These are phyloP conservation scores for Glycine latifolia DNA, from an alignment of 306 rosid genomes.

Conservation along the genomic window DNA sequence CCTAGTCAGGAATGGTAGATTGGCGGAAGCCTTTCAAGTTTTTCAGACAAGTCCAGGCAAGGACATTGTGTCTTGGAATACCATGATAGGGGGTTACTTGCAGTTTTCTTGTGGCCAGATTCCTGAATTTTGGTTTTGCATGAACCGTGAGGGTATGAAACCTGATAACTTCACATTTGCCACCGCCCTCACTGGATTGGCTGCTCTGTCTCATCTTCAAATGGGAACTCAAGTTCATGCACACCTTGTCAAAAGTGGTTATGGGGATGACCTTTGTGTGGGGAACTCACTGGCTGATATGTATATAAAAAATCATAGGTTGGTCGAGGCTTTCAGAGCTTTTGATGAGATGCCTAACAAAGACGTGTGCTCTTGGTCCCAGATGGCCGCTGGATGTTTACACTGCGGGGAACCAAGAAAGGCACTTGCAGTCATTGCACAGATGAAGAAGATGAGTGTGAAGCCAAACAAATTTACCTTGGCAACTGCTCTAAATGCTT, in stretches of 20 bases:
- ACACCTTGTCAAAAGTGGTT: conserved; percentile 67
- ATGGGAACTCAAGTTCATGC: conserved; percentile 76
- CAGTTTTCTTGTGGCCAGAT: conserved; percentile 53
- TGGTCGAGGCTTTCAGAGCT: conserved; percentile 67
- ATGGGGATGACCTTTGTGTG: conserved; percentile 67
- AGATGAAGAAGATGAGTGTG: conserved; percentile 59
- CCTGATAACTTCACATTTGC: conserved; percentile 75
- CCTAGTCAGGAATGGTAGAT: conserved; percentile 63
- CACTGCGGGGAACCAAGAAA: conserved; percentile 66
- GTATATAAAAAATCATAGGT: conserved; percentile 66
- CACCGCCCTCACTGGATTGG: conserved; percentile 67
- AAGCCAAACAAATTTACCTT: conserved; percentile 74
- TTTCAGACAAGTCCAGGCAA: conserved; percentile 55
- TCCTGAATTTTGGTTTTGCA: conserved; percentile 64
- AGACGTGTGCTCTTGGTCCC: conserved; percentile 83
- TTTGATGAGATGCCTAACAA: conserved; percentile 68
- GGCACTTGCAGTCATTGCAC: conserved; percentile 59
- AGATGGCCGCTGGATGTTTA: conserved; percentile 76
- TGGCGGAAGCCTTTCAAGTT: conserved; percentile 59
- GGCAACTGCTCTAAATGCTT: conserved; percentile 74
- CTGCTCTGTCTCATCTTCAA: conserved; percentile 58
- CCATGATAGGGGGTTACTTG: conserved; percentile 72
- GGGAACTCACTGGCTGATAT: conserved; percentile 74
- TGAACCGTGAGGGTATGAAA: conserved; percentile 55
- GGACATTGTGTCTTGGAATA: conserved; percentile 80